phyloP scores from a whole-genome alignment of 108 stramenopile species.

The Nitzschia inconspicua region DNA sequence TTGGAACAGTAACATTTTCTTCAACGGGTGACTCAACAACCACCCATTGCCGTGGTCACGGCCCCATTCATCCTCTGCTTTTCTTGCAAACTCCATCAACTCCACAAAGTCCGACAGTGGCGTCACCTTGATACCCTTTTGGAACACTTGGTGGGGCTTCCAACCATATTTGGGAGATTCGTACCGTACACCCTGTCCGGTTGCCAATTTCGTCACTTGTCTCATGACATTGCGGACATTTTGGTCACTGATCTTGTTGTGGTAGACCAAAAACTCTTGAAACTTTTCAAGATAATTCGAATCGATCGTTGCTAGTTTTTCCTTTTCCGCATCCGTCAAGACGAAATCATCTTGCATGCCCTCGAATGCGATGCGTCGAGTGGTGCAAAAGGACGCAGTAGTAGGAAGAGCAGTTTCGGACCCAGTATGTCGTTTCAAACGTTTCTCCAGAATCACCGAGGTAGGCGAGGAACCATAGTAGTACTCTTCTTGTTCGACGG shows the following conservation, averaged over 20 bases:
- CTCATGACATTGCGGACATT: conserved; percentile 57
- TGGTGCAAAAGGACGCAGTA: neutral
- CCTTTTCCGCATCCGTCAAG: neutral
- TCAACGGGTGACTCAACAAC: conserved; percentile 66
- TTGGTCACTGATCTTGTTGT: conserved; percentile 34
- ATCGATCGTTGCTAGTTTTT: no score
- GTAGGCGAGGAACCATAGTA: neutral
- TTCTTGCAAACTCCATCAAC: conserved; percentile 45
- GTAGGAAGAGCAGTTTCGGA: neutral
- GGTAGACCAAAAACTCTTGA: conserved; percentile 23
- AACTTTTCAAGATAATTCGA: conserved; percentile 17
- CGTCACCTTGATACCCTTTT: conserved; percentile 40
- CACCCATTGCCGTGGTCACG: conserved; percentile 78
- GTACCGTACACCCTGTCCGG: conserved; percentile 65
- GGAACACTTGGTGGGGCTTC: conserved; percentile 51
- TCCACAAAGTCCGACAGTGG: conserved; percentile 49
- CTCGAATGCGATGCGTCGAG: neutral
- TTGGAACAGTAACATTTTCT: conserved; percentile 70
- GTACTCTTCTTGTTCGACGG: neutral
- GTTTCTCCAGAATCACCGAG: neutral
- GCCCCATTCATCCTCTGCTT: conserved; percentile 64
- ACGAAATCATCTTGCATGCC: neutral
- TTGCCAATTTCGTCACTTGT: conserved; percentile 54
- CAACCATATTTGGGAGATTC: conserved; percentile 55
- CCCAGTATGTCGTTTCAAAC: neutral